A percentile compares a stretch with the other conserved stretches of the same genome.
Evolutionary conservation across 805 yeast genomes (phyloP).

Genomic region (Pichia exigua): DNA sequence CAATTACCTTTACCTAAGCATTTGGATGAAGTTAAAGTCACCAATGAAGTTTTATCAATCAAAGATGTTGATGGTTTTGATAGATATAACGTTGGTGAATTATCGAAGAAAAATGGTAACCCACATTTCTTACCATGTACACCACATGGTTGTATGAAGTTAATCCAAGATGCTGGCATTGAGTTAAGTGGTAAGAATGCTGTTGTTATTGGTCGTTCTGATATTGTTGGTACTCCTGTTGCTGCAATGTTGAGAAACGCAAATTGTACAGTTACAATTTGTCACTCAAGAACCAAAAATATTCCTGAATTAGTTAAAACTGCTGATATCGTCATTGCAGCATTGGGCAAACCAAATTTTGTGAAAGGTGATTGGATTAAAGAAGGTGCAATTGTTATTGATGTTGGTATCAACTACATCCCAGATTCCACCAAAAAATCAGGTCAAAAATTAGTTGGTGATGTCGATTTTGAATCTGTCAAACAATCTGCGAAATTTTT

Average conservation of each 20-base stretch:
- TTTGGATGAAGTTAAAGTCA: slow-evolving; percentile 57
- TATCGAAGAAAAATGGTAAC: slow-evolving; percentile 62
- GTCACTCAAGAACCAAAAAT: slow-evolving; percentile 60
- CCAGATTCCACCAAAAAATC: slow-evolving; percentile 58
- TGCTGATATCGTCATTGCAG: slow-evolving; percentile 75
- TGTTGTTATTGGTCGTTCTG: slow-evolving; percentile 81
- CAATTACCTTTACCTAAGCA: slow-evolving; percentile 74
- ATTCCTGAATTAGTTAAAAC: slow-evolving; percentile 38
- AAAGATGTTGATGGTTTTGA: slow-evolving; percentile 86
- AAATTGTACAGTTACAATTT: slow-evolving; percentile 68
- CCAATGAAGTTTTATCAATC: slow-evolving; percentile 51
- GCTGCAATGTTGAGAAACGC: slow-evolving; percentile 61
- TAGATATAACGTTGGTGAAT: slow-evolving; percentile 68
- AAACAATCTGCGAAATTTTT: slow-evolving; percentile 49
- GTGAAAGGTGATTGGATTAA: slow-evolving; percentile 73
- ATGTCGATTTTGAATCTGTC: slow-evolving; percentile 58
- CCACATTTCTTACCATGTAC: slow-evolving; percentile 77
- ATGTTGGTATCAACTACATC: slow-evolving; percentile 76
- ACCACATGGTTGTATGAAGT: slow-evolving; percentile 69
- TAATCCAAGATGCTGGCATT: slow-evolving; percentile 51
- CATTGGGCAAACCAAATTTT: slow-evolving; percentile 64
- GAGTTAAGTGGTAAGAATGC: slow-evolving; percentile 58
- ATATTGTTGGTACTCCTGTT: slow-evolving; percentile 79
- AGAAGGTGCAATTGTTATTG: slow-evolving; percentile 61
- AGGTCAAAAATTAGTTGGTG: slow-evolving; percentile 71